These are phyloP conservation scores for Penicillium nordicum DNA, from an alignment of 2,329 filamentous ascomycete species.

Conservation along the genomic window DNA sequence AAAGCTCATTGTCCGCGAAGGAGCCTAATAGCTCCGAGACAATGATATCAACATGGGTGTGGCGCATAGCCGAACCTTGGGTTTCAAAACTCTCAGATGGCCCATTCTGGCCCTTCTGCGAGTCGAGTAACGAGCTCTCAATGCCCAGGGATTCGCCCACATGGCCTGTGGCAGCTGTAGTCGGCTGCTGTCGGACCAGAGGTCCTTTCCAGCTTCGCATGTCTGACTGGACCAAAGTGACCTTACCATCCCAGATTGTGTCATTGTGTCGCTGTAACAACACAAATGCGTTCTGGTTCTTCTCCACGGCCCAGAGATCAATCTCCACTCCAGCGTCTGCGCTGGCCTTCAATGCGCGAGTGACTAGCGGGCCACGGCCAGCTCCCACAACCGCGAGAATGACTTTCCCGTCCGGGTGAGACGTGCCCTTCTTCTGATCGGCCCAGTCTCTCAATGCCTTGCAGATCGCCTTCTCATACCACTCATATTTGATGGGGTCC, in stretches of 20 bases:
- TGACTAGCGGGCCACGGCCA: slow-evolving; percentile 87
- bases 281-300: slow-evolving; percentile 97
- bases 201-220: slow-evolving; percentile 97
- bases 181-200: slow-evolving; percentile 24
- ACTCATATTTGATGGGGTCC: slow-evolving; percentile 95
- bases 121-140: slow-evolving; percentile 24
- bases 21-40: slow-evolving; percentile 89
- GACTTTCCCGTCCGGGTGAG: slow-evolving; percentile 66
- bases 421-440: slow-evolving; percentile 67
- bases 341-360: slow-evolving; percentile 78
- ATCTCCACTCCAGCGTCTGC: slow-evolving; percentile 71
- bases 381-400: slow-evolving; percentile 91
- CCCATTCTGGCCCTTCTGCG: slow-evolving; percentile 31
- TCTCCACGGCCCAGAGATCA: slow-evolving; percentile 89
- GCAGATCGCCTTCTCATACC: slow-evolving; percentile 82
- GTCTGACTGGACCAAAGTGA: slow-evolving; percentile 89
- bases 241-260: slow-evolving; percentile 71
- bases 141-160: slow-evolving; percentile 38
- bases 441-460: slow-evolving; percentile 80
- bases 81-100: slow-evolving; percentile 35
- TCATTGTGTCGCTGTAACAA: slow-evolving; percentile 84
- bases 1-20: slow-evolving; percentile 95
- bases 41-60: slow-evolving; percentile 70
- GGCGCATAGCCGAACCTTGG: slow-evolving; percentile 39
- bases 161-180: slow-evolving; percentile 17